phyloP scores from a whole-genome alignment of 768 basidiomycete species.

The Galerina marginata region DNA sequence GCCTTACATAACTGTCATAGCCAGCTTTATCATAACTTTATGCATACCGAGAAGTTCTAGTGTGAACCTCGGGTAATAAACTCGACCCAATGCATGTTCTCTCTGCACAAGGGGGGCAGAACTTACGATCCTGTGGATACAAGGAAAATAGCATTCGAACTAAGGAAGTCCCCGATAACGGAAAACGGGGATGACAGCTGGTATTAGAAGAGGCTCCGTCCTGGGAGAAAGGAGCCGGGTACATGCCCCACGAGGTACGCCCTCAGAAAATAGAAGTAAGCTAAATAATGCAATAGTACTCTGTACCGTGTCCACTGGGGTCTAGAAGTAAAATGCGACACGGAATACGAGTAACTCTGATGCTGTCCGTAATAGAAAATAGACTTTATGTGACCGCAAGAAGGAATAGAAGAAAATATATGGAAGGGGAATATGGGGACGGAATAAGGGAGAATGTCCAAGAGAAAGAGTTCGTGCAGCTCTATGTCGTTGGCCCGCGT shows the following conservation, averaged over 20 bases:
- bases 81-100: conserved; percentile 15
- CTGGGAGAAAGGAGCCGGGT: background rate
- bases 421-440: too few relatives aligned
- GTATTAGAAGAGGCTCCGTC: background rate
- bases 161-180: background rate
- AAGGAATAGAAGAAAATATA: too few relatives aligned
- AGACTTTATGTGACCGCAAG: too few relatives aligned
- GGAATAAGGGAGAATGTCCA: too few relatives aligned
- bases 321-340: background rate
- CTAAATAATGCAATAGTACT: background rate
- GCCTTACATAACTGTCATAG: too few relatives aligned
- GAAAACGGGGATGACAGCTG: background rate
- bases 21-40: too few relatives aligned
- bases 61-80: conserved; percentile 2
- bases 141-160: background rate
- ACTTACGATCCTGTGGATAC: background rate
- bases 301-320: background rate
- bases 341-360: background rate
- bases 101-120: conserved; percentile 14
- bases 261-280: background rate
- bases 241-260: background rate
- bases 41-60: background rate
- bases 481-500: background rate
- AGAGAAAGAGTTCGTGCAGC: too few relatives aligned
- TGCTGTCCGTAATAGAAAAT: background rate